phyloP scores from a whole-genome alignment of 371 early-diverging fungal genomes.

The Rhizopus arrhizus region DNA sequence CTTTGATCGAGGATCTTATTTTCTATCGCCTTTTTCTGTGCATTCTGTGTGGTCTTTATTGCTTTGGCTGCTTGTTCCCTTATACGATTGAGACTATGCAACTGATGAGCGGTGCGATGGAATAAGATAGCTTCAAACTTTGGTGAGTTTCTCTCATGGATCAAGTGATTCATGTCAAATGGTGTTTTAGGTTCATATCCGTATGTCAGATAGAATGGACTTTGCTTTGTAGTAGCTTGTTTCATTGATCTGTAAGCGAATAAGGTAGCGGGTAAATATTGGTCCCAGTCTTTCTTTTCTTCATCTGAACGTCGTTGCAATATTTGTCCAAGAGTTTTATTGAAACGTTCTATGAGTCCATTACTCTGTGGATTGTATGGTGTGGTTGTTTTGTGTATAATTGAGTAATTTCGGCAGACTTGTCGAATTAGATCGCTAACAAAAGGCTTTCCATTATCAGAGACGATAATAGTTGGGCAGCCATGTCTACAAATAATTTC shows the following conservation, averaged over 20 bases:
- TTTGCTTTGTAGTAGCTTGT: slow-evolving; percentile 8
- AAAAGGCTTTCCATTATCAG: neutral
- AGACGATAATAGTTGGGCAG: neutral
- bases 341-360: neutral
- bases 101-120: too few relatives aligned
- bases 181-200: slow-evolving; percentile 2
- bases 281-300: neutral
- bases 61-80: too few relatives aligned
- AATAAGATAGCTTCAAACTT: too few relatives aligned
- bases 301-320: neutral
- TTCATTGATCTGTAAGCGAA: slow-evolving; percentile 4
- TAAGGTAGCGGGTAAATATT: neutral
- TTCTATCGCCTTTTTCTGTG: too few relatives aligned
- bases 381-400: neutral
- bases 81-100: too few relatives aligned
- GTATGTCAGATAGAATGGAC: slow-evolving; percentile 3
- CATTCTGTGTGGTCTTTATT: too few relatives aligned
- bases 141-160: neutral
- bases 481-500: slow-evolving; percentile 5
- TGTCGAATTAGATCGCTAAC: neutral
- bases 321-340: neutral
- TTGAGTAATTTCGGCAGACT: neutral
- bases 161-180: neutral
- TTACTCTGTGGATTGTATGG: slow-evolving; percentile 1
- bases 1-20: too few relatives aligned